Evolutionary conservation across 176 grass and related monocot species (phyloP), one percentile per base, ranked within the genome.

Genomic region (Oryza glaberrima): DNA sequence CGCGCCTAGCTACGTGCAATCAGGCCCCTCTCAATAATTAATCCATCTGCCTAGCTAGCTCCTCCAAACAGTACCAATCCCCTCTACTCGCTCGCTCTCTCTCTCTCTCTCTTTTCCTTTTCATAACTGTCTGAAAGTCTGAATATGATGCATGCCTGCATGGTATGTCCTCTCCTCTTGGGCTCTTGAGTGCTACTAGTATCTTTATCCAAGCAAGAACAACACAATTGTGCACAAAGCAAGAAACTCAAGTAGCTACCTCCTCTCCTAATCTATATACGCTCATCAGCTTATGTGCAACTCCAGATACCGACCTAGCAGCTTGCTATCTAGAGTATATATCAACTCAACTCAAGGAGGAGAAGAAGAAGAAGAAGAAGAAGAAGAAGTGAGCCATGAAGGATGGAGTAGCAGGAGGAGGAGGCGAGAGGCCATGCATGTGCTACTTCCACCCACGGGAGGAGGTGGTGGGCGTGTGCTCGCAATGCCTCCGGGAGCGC

Each of bases 381-480:
- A 13, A 4, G 51, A 6, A 49, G 12, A 0, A 36, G 36, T n/a
- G 58, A 77, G 60, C 35, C 75, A 90, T 77, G 69, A 51, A 52
- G 69, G 78, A 67, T 30, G 61, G 47, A 5, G 72, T 58, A 56
- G 78, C 9, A 69, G 67, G 17, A 41, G 69, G 20, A 23, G 79
- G 30, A 47, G 78, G 70, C 19, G 35, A 36, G 35, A 43, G 74
- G 40, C 11, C 65, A 32, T 32, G 30, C 22, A 82, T 40, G 17
- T 99, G 96, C 78, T 69, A 77, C 76, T 89, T 94, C 81, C 96
- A 99, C 23, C 94, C 93, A 11, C 49, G 84, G 73, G 86, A 96
- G 79, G 12, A 84, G 2, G 61, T 91, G 34, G 86, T 96, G 48
- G 96, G 96, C 32, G 88, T 99, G 0, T 99, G 96, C 82, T 86